These are phyloP conservation scores for Colletotrichum plurivorum DNA, from an alignment of 2,329 filamentous ascomycete species.

Conservation along the genomic window DNA sequence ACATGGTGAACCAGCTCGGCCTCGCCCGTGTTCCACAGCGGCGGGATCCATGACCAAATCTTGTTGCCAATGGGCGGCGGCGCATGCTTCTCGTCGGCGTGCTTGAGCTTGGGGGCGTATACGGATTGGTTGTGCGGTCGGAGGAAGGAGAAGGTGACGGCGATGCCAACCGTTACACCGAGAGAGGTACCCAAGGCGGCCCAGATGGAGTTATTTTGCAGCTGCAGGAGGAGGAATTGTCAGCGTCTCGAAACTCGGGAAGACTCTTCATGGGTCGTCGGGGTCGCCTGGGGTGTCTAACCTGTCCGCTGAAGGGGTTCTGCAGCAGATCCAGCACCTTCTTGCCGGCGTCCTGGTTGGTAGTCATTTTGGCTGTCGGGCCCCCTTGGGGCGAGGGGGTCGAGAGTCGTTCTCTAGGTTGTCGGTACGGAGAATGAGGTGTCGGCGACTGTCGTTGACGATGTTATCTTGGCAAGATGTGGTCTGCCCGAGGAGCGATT, in stretches of 20 bases:
- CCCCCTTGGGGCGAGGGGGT: slow-evolving; percentile 36
- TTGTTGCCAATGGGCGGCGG: slow-evolving; percentile 89
- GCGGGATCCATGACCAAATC: slow-evolving; percentile 88
- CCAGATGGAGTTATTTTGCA: slow-evolving; percentile 74
- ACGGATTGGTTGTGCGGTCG: slow-evolving; percentile 93
- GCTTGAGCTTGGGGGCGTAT: slow-evolving; percentile 93
- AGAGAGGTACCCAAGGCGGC: slow-evolving; percentile 87
- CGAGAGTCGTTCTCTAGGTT: slow-evolving; percentile 20
- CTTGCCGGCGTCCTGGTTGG: slow-evolving; percentile 51
- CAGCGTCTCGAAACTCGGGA: neutral
- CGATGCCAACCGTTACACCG: slow-evolving; percentile 79
- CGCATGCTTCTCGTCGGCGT: slow-evolving; percentile 90
- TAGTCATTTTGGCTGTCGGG: slow-evolving; percentile 33
- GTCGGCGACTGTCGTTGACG: slow-evolving; percentile 8
- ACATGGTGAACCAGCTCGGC: slow-evolving; percentile 83
- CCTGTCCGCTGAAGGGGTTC: slow-evolving; percentile 65
- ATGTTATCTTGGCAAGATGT: slow-evolving; percentile 27
- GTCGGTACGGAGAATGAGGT: neutral
- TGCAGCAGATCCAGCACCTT: slow-evolving; percentile 64
- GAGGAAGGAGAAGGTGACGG: slow-evolving; percentile 87
- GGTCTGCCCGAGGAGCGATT: neutral
- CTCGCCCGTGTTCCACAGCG: slow-evolving; percentile 84
- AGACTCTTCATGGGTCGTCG: neutral
- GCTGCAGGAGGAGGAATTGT: slow-evolving; percentile 46
- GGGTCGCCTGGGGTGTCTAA: slow-evolving; percentile 46